Conservation (phyloP, 257 asterid genomes). For the Nicotiana otophora region DNA sequence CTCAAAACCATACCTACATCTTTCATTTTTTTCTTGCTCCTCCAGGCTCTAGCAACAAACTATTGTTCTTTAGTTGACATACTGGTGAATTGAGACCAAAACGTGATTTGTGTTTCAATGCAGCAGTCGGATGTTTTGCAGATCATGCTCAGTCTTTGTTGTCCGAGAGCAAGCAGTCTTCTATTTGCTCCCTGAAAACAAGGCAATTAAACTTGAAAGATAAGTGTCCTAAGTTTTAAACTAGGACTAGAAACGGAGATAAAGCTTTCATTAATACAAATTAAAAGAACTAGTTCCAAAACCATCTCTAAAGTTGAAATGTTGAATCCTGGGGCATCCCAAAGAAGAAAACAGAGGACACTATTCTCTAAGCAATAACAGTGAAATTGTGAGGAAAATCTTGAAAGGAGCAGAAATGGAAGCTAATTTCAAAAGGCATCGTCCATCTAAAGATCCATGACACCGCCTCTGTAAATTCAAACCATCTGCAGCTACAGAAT, state of each 20-base stretch:
- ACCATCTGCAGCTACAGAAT: neutral
- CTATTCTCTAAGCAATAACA: too few species aligned
- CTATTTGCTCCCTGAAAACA: slow-evolving; percentile 57
- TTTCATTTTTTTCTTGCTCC: neutral
- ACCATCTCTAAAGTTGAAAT: neutral
- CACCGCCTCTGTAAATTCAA: neutral
- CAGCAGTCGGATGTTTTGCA: neutral
- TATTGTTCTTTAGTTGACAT: neutral
- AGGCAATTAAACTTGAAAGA: neutral
- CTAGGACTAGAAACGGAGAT: neutral
- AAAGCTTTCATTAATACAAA: neutral
- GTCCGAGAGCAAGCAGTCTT: slow-evolving; percentile 65
- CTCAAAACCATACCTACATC: too few species aligned
- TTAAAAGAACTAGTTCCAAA: neutral
- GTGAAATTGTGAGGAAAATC: neutral
- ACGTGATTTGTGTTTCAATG: neutral
- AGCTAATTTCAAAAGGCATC: neutral
- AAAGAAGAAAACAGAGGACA: neutral
- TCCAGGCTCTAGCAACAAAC: neutral
- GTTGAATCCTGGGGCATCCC: neutral
- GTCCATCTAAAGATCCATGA: neutral
- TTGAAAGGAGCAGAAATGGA: neutral
- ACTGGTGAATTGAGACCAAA: neutral
- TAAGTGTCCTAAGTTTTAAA: neutral
- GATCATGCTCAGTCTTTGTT: slow-evolving; percentile 49